Percentiles rank a stretch among this genome's conserved stretches.
Evolutionary conservation across 495 filamentous ascomycete species (phyloP).

Genomic region (Penicillium longicatenatum): DNA sequence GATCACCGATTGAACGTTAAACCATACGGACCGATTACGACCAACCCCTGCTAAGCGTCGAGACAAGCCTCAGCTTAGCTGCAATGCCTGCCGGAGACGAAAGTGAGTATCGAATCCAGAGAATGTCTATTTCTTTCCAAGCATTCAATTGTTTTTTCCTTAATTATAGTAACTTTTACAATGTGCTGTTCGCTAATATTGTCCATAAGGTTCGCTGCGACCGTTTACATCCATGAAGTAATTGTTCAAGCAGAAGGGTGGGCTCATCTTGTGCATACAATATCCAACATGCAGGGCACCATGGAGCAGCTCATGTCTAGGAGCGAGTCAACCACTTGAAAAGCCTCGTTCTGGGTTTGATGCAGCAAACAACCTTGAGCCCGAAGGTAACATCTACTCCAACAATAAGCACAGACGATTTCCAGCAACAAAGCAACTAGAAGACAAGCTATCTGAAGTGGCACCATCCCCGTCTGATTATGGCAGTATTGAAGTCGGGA

Average conservation of each 20-base stretch:
- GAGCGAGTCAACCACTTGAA: background rate
- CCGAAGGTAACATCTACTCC: background rate
- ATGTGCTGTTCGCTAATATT: background rate
- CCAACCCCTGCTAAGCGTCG: conserved; percentile 1
- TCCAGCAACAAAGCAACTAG: background rate
- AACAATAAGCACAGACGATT: background rate
- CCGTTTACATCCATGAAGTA: conserved; percentile 26
- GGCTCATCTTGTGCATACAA: conserved; percentile 15
- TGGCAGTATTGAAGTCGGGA: conserved; percentile 26
- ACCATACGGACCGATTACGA: background rate
- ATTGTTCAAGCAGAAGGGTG: conserved; percentile 7
- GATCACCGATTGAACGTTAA: background rate
- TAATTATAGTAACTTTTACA: background rate
- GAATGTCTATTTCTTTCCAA: too few relatives aligned
- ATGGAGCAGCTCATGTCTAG: background rate
- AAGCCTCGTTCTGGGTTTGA: background rate
- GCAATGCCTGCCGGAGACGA: conserved; percentile 33
- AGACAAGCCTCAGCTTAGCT: conserved; percentile 39
- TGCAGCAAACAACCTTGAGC: background rate
- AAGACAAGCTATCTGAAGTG: conserved; percentile 11
- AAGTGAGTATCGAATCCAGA: conserved; percentile 25
- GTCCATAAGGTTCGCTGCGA: conserved; percentile 21
- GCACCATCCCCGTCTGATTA: conserved; percentile 5
- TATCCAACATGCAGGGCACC: background rate
- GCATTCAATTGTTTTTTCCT: background rate